Evolutionary conservation across 2,329 filamentous ascomycete species (phyloP).

Genomic region (Ophiostoma ips): DNA sequence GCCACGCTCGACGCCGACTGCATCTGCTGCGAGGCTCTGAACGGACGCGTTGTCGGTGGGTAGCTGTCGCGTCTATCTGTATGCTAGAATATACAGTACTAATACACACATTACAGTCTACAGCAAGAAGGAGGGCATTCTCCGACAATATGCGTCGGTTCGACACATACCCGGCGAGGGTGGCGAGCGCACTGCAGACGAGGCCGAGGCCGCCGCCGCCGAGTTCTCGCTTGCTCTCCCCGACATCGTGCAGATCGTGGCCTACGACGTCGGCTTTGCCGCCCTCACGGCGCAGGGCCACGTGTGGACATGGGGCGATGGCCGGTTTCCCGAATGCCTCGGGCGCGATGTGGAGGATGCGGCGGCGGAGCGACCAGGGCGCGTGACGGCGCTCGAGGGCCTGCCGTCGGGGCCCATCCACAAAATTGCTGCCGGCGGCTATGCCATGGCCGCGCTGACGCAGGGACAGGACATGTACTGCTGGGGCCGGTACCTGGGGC

Average conservation of each 20-base stretch:
- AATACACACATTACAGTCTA: too few relatives aligned
- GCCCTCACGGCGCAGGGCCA: conserved; percentile 29
- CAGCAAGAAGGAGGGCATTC: neutral
- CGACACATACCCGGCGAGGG: too few relatives aligned
- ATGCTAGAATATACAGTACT: too few relatives aligned
- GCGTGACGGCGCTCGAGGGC: conserved; percentile 35
- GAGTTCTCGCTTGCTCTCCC: conserved; percentile 15
- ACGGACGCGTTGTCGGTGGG: neutral
- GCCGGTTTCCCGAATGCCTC: conserved; percentile 41
- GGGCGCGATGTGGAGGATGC: conserved; percentile 31
- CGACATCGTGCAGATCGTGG: conserved; percentile 26
- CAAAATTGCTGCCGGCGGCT: conserved; percentile 43
- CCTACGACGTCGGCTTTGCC: conserved; percentile 36
- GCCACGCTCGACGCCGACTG: neutral
- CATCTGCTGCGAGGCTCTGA: neutral
- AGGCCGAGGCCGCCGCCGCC: neutral
- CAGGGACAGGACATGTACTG: conserved; percentile 43
- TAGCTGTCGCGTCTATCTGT: too few relatives aligned
- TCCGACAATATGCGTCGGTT: conserved; percentile 21
- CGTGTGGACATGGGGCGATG: conserved; percentile 43
- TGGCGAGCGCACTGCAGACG: conserved; percentile 11
- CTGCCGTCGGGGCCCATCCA: conserved; percentile 36
- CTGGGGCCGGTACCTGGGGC: conserved; percentile 38
- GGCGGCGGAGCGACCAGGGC: conserved; percentile 31
- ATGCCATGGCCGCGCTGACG: conserved; percentile 43